Conservation (phyloP, 129 eudicot genomes). For the Artemisia annua region DNA sequence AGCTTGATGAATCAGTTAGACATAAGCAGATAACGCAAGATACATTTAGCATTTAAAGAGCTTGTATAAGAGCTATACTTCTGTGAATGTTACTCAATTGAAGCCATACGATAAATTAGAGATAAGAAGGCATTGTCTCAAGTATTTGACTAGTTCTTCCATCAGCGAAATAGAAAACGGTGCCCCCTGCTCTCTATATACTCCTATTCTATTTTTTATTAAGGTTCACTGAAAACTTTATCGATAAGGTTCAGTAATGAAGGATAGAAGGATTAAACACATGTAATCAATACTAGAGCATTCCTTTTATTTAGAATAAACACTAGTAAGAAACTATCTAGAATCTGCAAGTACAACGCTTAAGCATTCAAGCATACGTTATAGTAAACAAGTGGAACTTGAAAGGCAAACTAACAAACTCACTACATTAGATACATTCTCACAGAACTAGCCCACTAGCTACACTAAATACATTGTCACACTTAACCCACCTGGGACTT, state of each 20-base stretch:
- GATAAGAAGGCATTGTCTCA: neutral
- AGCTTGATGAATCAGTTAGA: neutral
- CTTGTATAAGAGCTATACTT: neutral
- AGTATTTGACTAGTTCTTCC: neutral
- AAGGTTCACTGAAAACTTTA: neutral
- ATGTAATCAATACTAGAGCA: too few species aligned
- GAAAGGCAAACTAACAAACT: too few species aligned
- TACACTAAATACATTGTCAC: too few species aligned
- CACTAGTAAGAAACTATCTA: neutral
- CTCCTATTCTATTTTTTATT: neutral
- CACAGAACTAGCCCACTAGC: too few species aligned
- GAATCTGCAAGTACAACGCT: neutral
- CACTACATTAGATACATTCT: too few species aligned
- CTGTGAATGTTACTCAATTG: neutral
- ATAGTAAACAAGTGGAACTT: too few species aligned
- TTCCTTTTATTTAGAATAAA: neutral
- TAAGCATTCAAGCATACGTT: neutral
- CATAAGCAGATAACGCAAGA: neutral
- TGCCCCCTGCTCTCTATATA: constrained; percentile 6
- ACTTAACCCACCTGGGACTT: too few species aligned
- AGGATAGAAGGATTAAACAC: neutral
- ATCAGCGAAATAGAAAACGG: neutral
- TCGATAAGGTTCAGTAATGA: neutral
- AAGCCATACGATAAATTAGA: neutral
- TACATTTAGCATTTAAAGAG: neutral